These are phyloP conservation scores for Lactarius evosmus DNA, from an alignment of 768 basidiomycete genomes.

Conservation along the genomic window DNA sequence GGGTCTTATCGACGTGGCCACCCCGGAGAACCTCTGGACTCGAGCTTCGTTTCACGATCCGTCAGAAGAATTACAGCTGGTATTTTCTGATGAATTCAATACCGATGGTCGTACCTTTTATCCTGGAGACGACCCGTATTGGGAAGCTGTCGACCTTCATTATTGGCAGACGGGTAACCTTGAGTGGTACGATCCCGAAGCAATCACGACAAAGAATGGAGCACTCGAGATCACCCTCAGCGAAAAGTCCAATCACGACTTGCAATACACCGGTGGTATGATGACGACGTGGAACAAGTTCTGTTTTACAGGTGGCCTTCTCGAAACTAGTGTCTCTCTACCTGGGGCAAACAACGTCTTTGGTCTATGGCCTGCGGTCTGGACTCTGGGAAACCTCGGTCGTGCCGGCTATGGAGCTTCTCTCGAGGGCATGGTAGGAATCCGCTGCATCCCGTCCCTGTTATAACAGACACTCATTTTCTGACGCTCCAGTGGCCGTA, in stretches of 20 bases:
- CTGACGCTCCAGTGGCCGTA: conserved; percentile 64
- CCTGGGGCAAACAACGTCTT: conserved; percentile 63
- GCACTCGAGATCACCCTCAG: conserved; percentile 51
- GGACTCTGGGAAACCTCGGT: conserved; percentile 82
- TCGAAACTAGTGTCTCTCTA: conserved; percentile 64
- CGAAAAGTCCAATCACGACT: conserved; percentile 59
- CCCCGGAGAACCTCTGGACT: conserved; percentile 53
- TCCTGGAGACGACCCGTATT: conserved; percentile 64
- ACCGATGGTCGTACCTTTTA: conserved; percentile 76
- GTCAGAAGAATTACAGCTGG: conserved; percentile 56
- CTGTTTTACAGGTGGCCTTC: conserved; percentile 86
- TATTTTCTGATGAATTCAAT: conserved; percentile 92
- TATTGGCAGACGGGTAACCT: conserved; percentile 49
- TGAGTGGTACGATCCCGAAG: conserved; percentile 85
- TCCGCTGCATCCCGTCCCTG: conserved; percentile 9
- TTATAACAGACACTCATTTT: conserved; percentile 9
- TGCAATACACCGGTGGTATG: conserved; percentile 47
- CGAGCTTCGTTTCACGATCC: conserved; percentile 59
- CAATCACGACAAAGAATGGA: conserved; percentile 44
- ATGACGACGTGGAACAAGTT: conserved; percentile 70
- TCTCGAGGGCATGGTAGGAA: conserved; percentile 71
- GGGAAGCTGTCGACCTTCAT: conserved; percentile 47
- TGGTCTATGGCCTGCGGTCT: conserved; percentile 76
- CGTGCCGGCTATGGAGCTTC: conserved; percentile 87
- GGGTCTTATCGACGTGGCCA: conserved; percentile 57